Evolutionary conservation across 2,329 filamentous ascomycete genomes (phyloP).

Genomic region (Colletotrichum sp.): DNA sequence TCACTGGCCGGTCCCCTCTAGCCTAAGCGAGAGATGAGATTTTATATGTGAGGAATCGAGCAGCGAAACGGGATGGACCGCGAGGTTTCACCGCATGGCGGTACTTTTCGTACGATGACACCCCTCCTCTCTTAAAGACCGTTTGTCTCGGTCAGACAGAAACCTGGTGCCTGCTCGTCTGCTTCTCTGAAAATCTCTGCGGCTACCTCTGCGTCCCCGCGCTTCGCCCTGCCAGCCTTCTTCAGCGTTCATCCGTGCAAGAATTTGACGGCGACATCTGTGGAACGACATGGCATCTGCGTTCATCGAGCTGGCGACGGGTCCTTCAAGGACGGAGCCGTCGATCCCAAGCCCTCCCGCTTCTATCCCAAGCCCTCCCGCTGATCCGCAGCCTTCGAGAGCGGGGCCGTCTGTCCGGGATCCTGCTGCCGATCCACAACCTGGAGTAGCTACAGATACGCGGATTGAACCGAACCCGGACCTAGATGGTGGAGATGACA

Average conservation of each 20-base stretch:
- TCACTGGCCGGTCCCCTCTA: background rate
- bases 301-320: background rate
- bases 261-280: background rate
- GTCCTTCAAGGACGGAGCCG: background rate
- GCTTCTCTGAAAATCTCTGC: background rate
- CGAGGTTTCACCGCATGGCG: background rate
- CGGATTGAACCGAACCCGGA: background rate
- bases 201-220: background rate
- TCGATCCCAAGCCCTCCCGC: background rate
- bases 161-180: background rate
- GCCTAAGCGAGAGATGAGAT: background rate
- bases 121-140: background rate
- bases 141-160: background rate
- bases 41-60: background rate
- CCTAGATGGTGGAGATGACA: conserved; percentile 20
- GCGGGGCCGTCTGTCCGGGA: background rate
- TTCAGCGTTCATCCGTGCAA: background rate
- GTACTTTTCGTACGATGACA: background rate
- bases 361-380: background rate
- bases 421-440: background rate
- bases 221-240: background rate
- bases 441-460: background rate
- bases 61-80: background rate
- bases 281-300: background rate
- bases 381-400: background rate